These are phyloP conservation scores for Escallonia rubra DNA, from an alignment of 129 eudicot species.

Conservation along the genomic window DNA sequence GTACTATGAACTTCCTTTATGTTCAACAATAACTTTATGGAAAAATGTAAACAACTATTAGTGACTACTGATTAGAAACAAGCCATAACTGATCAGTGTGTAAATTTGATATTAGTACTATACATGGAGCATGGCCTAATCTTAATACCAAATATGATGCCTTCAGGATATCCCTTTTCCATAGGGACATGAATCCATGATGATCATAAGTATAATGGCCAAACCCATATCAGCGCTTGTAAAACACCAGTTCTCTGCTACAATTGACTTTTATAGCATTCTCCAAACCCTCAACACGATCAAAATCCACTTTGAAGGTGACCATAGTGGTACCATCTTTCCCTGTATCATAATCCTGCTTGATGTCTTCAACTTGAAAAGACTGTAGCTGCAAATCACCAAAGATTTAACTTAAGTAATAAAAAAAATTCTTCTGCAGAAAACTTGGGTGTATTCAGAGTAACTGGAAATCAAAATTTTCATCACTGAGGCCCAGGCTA, in stretches of 20 bases:
- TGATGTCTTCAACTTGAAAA: conserved; percentile 70
- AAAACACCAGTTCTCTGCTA: conserved; percentile 67
- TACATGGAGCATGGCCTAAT: not conserved
- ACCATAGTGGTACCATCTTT: conserved; percentile 89
- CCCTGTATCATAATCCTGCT: conserved; percentile 96
- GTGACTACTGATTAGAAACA: not conserved
- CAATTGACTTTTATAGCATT: conserved; percentile 79
- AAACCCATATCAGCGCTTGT: conserved; percentile 39
- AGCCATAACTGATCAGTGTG: not conserved
- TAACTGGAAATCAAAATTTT: too few relatives aligned
- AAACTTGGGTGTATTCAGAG: too few relatives aligned
- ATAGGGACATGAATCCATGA: not conserved
- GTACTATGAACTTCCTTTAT: too few relatives aligned
- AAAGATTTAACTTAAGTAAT: not conserved
- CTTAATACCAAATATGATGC: not conserved
- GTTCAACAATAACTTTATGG: not conserved
- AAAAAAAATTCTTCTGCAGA: too few relatives aligned
- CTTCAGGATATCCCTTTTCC: not conserved
- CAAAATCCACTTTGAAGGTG: conserved; percentile 79
- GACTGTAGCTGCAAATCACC: conserved; percentile 61
- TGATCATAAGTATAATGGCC: not conserved
- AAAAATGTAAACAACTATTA: not conserved
- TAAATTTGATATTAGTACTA: not conserved
- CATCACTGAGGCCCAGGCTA: too few relatives aligned
- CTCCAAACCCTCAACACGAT: conserved; percentile 70